Evolutionary conservation across 2,329 filamentous ascomycete genomes (phyloP), one percentile per base, ranked within the genome.

Genomic region (Pestalotiopsis sp.): DNA sequence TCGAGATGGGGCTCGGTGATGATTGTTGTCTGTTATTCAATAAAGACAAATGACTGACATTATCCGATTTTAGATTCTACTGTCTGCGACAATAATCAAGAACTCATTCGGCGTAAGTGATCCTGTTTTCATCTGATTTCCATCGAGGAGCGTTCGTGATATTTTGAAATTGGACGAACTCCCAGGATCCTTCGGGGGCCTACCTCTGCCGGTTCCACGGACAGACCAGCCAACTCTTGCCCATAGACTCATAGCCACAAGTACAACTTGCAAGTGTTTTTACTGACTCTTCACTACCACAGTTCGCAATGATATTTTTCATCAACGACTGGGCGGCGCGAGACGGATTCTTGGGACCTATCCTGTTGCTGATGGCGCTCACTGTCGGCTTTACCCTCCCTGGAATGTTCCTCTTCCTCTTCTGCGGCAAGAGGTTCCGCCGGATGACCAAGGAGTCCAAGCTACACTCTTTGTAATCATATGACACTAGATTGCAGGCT

Each of bases 1-100:
- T 36, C 31, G 31, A 9, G 7, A 36, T 36, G 31, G 7, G 31
- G 2, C 31, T 2, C 7, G 31, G 31, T 91, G 60, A 88, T 91
- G 77, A 87, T 91, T 1, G 82, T 31, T 31, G 31, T 31, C 31
- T 31, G 2, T 1, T 31, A 1, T 31, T 31, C 31, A 31, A 9
- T 2, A 31, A 31, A 31, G 31, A 31, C 2, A 9, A 31, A 36
- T 9, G 6, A 36, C 31, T 36, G 31, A 36, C 6, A 36, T 9
- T 9, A 9, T 36, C 1, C 31, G 31, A 9, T 36, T 2, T 36
- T 2, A 36, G 31, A 36, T 36, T 2, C 31, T 36, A 0, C 31
- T 36, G 31, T 36, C 85, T 2, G 86, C 90, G 69, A 91, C 88
- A 0, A 86, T 91, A 57, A 88, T 90, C 72, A 91, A 91, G 80